Conservation (phyloP, 768 basidiomycete genomes). For the Leccinum sublutescens region DNA sequence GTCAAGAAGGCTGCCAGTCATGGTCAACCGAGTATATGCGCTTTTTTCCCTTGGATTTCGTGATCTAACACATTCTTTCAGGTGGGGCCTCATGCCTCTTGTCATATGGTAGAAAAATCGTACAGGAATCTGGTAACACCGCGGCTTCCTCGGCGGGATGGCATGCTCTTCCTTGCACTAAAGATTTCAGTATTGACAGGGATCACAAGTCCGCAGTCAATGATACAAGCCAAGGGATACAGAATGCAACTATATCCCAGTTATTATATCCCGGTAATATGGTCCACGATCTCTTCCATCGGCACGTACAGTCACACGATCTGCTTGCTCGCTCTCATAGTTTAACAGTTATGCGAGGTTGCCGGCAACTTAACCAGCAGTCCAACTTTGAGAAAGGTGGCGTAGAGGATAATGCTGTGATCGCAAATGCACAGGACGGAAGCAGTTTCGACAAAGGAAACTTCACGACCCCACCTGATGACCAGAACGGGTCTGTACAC, state of each 20-base stretch:
- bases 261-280: conserved; percentile 86
- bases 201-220: conserved; percentile 29
- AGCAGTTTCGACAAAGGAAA: conserved; percentile 92
- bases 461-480: conserved; percentile 85
- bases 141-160: no score
- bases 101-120: no score
- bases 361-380: conserved; percentile 92
- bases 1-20: no score
- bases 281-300: conserved; percentile 81
- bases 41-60: no score
- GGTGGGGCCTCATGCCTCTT: no score
- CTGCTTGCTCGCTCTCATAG: not conserved
- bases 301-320: conserved; percentile 32
- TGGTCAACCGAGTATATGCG: no score
- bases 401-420: conserved; percentile 82
- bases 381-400: conserved; percentile 95
- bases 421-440: conserved; percentile 94
- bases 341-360: conserved; percentile 68
- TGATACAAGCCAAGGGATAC: conserved; percentile 73
- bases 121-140: no score
- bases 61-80: no score
- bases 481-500: conserved; percentile 63
- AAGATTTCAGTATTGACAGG: no score
- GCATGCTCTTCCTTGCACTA: no score
- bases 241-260: conserved; percentile 83